Base-by-base conservation (phyloP, 1,284 basidiomycete genomes). In the Ceratobasidium sp. region DNA sequence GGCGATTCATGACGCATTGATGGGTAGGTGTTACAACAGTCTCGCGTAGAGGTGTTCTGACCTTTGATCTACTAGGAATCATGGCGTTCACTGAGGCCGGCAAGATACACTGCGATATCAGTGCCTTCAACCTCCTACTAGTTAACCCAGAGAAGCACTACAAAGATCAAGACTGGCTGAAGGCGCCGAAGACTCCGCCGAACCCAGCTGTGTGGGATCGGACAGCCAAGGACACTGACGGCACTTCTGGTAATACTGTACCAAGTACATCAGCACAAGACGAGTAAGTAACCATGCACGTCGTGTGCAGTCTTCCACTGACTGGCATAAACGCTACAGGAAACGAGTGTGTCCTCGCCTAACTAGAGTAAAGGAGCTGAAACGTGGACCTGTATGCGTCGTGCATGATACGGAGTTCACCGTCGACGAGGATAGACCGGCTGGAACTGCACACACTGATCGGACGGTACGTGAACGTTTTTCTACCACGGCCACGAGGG, bases 351-450 rank as follows among this genome's bases (percentile, higher is more conserved):
- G 40, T 10, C 62, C 62, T 64, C 62, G 42, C 1, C n/a, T 64
- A 13, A 0, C 3, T 4, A 15, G 42, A 12, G 42, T 46, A 17
- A 26, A 42, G 10, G n/a, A 64, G 3, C 40, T 42, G n/a, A 17
- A 17, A 17, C 42, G 62, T 13, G 62, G 62, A 5, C 62, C 62
- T 1, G 62, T 64, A 9, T 64, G 62, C 13, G 62, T 64, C 40
- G 10, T 71, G 7, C 57, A 59, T n/a, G 69, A 71, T 23, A 42
- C 57, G 1, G 69, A 71, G 56, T 59, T 71, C 23, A 71, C 57
- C 0, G 20, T 71, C 12, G 5, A 46, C 2, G 56, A 71, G 40
- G n/a, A 59, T 17, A n/a, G 69, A 38, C 1, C 2, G 0, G 3
- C 33, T 1, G 46, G 10, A 2, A 33, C 56, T 0, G 40, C 26